Conservation (phyloP, 805 yeast species). For the Groenewaldozyma tartarivorans region DNA sequence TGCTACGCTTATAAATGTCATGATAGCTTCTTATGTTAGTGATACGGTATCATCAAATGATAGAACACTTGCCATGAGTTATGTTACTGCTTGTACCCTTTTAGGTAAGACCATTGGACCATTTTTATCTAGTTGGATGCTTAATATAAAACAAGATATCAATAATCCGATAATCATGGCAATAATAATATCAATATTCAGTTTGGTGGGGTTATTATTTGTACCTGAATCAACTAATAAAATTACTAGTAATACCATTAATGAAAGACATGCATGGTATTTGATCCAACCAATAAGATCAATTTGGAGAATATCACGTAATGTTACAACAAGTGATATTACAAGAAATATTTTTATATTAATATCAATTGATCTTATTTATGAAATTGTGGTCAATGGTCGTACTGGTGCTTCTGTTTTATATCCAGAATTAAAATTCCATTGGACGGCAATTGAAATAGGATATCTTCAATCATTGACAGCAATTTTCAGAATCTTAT, state of each 20-base stretch:
- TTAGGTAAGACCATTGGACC: slow-evolving; percentile 15
- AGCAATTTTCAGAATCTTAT: slow-evolving; percentile 20
- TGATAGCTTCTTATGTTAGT: slow-evolving; percentile 11
- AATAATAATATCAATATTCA: slow-evolving; percentile 2
- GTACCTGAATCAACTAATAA: background rate
- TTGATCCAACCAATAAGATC: slow-evolving; percentile 5
- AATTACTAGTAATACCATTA: background rate
- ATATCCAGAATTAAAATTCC: slow-evolving; percentile 23
- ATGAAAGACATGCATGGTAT: slow-evolving; percentile 1
- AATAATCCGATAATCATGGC: slow-evolving; percentile 1
- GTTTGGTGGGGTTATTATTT: slow-evolving; percentile 3
- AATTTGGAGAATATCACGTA: slow-evolving; percentile 4
- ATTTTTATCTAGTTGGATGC: slow-evolving; percentile 6
- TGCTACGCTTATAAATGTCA: slow-evolving; percentile 5
- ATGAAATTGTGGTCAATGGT: slow-evolving; percentile 11
- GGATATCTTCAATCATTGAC: slow-evolving; percentile 25
- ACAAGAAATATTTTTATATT: slow-evolving; percentile 9
- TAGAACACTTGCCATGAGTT: slow-evolving; percentile 14
- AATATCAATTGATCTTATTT: slow-evolving; percentile 10
- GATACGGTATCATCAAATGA: slow-evolving; percentile 10
- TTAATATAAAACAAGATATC: slow-evolving; percentile 1
- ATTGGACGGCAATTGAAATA: slow-evolving; percentile 26
- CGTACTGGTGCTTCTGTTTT: slow-evolving; percentile 16
- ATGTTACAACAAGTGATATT: background rate
- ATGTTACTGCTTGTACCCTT: slow-evolving; percentile 9